Base-by-base conservation (phyloP, 352 stramenopile species). In the Globisporangium parvum region DNA sequence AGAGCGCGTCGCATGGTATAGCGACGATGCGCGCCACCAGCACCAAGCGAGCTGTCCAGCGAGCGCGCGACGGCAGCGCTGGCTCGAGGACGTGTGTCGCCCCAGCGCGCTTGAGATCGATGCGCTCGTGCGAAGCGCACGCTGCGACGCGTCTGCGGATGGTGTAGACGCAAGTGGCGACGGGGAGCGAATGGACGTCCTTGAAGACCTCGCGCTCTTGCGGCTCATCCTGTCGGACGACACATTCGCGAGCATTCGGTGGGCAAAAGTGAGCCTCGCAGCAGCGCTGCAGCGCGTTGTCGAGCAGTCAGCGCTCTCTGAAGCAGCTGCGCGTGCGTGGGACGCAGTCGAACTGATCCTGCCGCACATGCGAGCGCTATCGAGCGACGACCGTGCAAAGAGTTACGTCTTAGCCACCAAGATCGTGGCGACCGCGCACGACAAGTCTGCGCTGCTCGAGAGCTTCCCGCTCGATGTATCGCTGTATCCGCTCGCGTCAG, bases 371-470 rank as follows among this genome's bases (percentile, higher is more conserved):
- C 11, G 60, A 44, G 53, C 62, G 2, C 24, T 71, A 3, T 41
- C 67, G 31, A 47, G 40, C 6, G 60, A 65, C 48, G 67, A 75
- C 28, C 67, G 53, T 28, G 67, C 54, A 1, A 41, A 28, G 14
- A 70, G 67, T 41, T 70, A 65, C 45, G 28, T 67, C 2, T 24
- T 71, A 1, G 49, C 69, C 12, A 51, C 35, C 33, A 55, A 37
- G 40, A 28, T 47, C 28, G 35, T 21, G 21, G 33, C 45, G 9
- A 21, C 6, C 17, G 20, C 23, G 17, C 15, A 6, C 1, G 47
- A 53, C 17, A 46, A 46, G 10, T 2, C 31, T 10, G 8, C 31
- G 23, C 35, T 56, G 8, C 8, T 56, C 18, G 41, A 51, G 3
- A 28, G 50, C 23, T 58, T 58, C 40, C 52, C 52, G 18, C n/a